Percentiles rank a stretch among this genome's conserved stretches.
Conservation (phyloP, 148 eudicot genomes). For the Suaeda aralocaspica region DNA sequence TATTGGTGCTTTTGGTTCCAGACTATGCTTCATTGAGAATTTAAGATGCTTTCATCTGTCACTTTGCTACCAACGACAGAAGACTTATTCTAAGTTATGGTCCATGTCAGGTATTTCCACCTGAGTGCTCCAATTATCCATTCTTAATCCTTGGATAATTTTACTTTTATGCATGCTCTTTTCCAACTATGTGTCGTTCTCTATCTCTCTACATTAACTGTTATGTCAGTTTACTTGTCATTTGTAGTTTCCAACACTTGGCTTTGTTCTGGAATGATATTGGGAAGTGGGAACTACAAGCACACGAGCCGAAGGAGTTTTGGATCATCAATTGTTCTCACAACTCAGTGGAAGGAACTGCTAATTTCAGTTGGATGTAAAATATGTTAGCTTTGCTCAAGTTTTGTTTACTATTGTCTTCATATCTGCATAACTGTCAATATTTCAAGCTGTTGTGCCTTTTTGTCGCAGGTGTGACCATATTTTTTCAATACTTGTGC, state of each 20-base stretch:
- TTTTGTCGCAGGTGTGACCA: conserved; percentile 78
- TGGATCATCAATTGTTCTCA: conserved; percentile 94
- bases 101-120: conserved; percentile 83
- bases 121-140: neutral
- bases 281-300: conserved; percentile 94
- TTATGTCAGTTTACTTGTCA: neutral
- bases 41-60: conserved; percentile 73
- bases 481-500: conserved; percentile 86
- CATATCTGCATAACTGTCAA: neutral
- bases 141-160: no score
- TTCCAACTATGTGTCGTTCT: neutral
- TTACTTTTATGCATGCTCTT: conserved; percentile 5
- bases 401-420: conserved; percentile 5
- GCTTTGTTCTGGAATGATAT: conserved; percentile 91
- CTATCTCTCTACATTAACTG: neutral
- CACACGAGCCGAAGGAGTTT: conserved; percentile 93
- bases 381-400: conserved; percentile 10
- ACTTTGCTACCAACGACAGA: conserved; percentile 56
- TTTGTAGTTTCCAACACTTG: conserved; percentile 92
- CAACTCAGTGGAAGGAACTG: conserved; percentile 67
- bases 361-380: conserved; percentile 87
- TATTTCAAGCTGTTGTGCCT: conserved; percentile 4
- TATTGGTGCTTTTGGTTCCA: conserved; percentile 97
- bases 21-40: conserved; percentile 96
- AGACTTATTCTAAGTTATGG: conserved; percentile 84